phyloP scores from a whole-genome alignment of 2,329 filamentous ascomycete species.

The Fusarium continuum region DNA sequence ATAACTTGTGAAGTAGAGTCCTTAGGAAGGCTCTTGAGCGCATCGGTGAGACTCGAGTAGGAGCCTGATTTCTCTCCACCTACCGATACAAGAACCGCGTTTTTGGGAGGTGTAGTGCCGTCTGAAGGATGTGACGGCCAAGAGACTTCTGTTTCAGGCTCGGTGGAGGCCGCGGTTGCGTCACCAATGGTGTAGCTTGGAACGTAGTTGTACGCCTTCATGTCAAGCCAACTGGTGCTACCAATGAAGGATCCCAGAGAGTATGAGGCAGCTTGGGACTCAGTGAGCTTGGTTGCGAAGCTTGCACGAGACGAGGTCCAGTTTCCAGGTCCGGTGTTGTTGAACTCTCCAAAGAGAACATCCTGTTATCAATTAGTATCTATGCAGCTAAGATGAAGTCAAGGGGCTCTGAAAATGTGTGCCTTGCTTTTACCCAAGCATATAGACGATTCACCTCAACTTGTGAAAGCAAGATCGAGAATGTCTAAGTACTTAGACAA shows the following conservation, averaged over 20 bases:
- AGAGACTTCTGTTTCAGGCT: slow-evolving; percentile 10
- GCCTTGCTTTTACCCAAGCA: too few relatives aligned
- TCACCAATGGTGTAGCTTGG: slow-evolving; percentile 34
- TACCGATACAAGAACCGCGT: slow-evolving; percentile 54
- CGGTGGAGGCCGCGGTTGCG: slow-evolving; percentile 30
- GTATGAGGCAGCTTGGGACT: slow-evolving; percentile 31
- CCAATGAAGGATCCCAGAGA: slow-evolving; percentile 32
- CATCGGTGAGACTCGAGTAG: slow-evolving; percentile 44
- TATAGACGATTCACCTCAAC: too few relatives aligned
- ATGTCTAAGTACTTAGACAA: not conserved
- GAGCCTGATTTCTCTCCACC: slow-evolving; percentile 38
- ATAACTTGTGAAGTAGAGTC: slow-evolving; percentile 53
- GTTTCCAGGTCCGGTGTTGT: slow-evolving; percentile 59
- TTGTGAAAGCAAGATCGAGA: too few relatives aligned
- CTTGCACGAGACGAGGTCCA: slow-evolving; percentile 33
- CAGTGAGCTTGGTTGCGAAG: slow-evolving; percentile 35
- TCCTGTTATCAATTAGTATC: slow-evolving; percentile 33
- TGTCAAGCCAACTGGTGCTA: slow-evolving; percentile 38
- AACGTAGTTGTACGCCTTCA: slow-evolving; percentile 35
- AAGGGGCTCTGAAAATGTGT: too few relatives aligned
- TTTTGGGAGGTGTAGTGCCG: slow-evolving; percentile 52
- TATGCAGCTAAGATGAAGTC: too few relatives aligned
- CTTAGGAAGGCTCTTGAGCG: slow-evolving; percentile 45
- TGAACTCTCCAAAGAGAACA: slow-evolving; percentile 66
- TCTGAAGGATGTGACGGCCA: slow-evolving; percentile 48